Evolutionary conservation across 768 basidiomycete species (phyloP), one percentile per base, ranked within the genome.

Genomic region (Russula abietina): DNA sequence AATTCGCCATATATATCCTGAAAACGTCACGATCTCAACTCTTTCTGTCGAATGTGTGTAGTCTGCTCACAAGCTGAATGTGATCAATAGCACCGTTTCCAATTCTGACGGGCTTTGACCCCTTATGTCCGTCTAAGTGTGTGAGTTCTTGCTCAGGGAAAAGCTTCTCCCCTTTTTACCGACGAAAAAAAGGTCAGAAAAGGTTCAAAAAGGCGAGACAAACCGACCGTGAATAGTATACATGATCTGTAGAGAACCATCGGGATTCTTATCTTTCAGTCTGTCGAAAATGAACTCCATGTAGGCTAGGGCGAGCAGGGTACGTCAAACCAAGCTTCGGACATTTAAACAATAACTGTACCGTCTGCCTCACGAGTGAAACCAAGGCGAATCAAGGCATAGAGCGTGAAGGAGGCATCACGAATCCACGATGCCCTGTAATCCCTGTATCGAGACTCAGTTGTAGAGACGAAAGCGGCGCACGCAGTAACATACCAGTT

Each of bases 11-110:
- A 98, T 59, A 99, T 98, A 72, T 99, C 96, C 92, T 93, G 24
- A 38, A 36, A 22, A 12, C 53, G 36, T n/a, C 46, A 36, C 60
- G 11, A 52, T 22, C 2, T 55, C 69, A 58, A 62, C 33, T 19
- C 49, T 55, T 32, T 49, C 14, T 41, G 4, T 53, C 19, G 43
- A 61, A 8, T n/a, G 22, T 24, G 59, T 66, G 36, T 30, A 16
- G 32, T 26, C 45, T 24, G 63, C 76, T 66, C 62, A 91, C 92
- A 69, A 95, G 75, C 70, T 98, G 95, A 11, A 97, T 73, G 72
- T 98, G 95, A 71, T 94, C 88, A 3, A 93, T 93, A 0, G 96
- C 96, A 4, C 96, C 96, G 72, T 99, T 99, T 5, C 96, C 96
- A 61, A 99, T 93, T 12, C 84, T 83, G 33, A 93, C 91, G 26